Base-by-base conservation (phyloP, 176 grass and related monocot genomes). In the Paspalum notatum region DNA sequence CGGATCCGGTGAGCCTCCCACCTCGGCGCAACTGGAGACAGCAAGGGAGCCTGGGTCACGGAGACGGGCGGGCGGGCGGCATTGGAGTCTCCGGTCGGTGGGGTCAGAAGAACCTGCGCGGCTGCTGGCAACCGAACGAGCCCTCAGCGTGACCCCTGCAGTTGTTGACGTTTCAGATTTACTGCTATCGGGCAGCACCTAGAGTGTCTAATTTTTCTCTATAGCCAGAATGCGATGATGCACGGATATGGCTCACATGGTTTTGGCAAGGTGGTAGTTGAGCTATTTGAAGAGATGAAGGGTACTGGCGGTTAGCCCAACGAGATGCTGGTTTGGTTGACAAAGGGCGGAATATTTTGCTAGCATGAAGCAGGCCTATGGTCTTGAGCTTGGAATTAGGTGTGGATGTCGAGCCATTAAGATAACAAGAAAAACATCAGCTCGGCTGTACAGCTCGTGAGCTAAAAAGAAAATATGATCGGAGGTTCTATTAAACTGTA, bases 221-320 rank as follows among this genome's bases (percentile, higher is more conserved):
- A 66, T 68, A 56, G 89, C 89, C 20, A 74, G 81, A 77, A 92
- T 45, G 86, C 79, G 0, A 88, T 92, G 90, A 83, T 92, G 43
- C 82, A 88, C 66, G 90, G 90, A 16, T 91, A 86, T 38, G 77
- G 89, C 20, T 87, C 89, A 8, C 81, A n/a, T 41, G 89, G 89
- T 50, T 82, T 84, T 67, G 89, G 81, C 20, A 81, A 82, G 44
- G 82, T 70, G 7, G 71, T 71, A 53, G 53, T 87, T 67, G 76
- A 91, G 21, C 41, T 91, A 25, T 91, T 91, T 72, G 89, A 91
- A 78, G 65, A 61, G 82, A 91, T 91, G 89, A 91, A 85, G 47
- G 68, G 17, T 22, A 55, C 65, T 51, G 60, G 82, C 13, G 68
- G 37, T 22, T 65, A 12, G 44, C 85, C 89, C 60, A 87, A 82